These are phyloP conservation scores for Exserohilum rostratum DNA, from an alignment of 2,329 filamentous ascomycete genomes.

Conservation along the genomic window DNA sequence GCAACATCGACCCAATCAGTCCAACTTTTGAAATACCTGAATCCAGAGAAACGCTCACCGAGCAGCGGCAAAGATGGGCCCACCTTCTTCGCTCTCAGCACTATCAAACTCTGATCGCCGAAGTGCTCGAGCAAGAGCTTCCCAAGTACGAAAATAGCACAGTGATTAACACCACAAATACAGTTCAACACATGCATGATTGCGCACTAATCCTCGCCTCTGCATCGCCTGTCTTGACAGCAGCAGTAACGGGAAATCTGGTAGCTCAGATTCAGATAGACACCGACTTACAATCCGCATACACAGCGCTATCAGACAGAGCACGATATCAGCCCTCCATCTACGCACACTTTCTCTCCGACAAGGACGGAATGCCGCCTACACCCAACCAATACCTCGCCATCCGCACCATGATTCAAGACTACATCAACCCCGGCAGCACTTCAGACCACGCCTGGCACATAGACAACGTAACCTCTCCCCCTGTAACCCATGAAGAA, in stretches of 20 bases:
- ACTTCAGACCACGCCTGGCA: constrained; percentile 13
- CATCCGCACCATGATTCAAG: constrained; percentile 23
- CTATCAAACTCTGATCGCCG: constrained; percentile 30
- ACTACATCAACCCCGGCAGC: constrained; percentile 21
- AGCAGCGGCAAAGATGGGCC: constrained; percentile 23
- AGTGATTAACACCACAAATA: constrained; percentile 16
- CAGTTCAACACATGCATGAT: constrained; percentile 23
- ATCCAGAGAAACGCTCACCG: constrained; percentile 11
- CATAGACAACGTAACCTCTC: constrained; percentile 30
- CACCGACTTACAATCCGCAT: constrained; percentile 23
- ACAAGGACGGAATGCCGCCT: constrained; percentile 26
- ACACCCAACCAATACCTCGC: constrained; percentile 31
- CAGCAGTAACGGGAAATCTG: constrained; percentile 35
- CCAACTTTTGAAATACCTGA: not conserved
- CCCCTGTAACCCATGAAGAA: not conserved
- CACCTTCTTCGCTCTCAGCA: constrained; percentile 22
- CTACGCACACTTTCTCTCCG: constrained; percentile 35
- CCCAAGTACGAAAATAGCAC: constrained; percentile 30
- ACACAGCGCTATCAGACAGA: constrained; percentile 23
- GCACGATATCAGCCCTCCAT: constrained; percentile 36
- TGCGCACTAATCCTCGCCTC: constrained; percentile 38
- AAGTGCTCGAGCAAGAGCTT: constrained; percentile 32
- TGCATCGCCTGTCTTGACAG: constrained; percentile 26
- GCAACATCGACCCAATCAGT: not conserved
- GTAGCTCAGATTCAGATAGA: constrained; percentile 20